Percentiles rank a stretch among this genome's conserved stretches.
Evolutionary conservation across 2,329 filamentous ascomycete species (phyloP).

Genomic region (Rutstroemia sp.): DNA sequence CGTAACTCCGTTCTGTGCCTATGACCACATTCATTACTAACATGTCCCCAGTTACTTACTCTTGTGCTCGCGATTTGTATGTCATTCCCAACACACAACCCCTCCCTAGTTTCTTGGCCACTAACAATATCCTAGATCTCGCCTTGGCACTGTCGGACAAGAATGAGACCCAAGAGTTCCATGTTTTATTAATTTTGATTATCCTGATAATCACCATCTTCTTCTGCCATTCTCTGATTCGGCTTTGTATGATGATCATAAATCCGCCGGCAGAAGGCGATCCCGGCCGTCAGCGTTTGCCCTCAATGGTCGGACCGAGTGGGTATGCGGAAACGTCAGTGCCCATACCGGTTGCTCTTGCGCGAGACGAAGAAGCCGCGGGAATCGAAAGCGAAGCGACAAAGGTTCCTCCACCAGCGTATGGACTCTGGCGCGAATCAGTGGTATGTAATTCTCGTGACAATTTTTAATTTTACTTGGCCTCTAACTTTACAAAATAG

Average conservation of each 20-base stretch:
- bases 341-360: constrained; percentile 71
- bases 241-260: constrained; percentile 60
- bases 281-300: constrained; percentile 29
- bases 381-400: constrained; percentile 46
- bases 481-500: constrained; percentile 31
- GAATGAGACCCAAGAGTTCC: constrained; percentile 61
- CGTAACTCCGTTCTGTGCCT: not conserved
- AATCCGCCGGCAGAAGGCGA: constrained; percentile 29
- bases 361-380: constrained; percentile 64
- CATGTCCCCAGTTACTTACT: constrained; percentile 20
- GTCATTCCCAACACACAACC: not conserved
- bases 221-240: constrained; percentile 72
- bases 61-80: constrained; percentile 22
- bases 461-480: not conserved
- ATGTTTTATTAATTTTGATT: constrained; percentile 71
- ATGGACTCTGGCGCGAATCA: constrained; percentile 77
- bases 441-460: constrained; percentile 51
- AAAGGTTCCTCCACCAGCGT: constrained; percentile 68
- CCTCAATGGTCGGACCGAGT: constrained; percentile 45
- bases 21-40: not conserved
- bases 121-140: constrained; percentile 39
- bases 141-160: constrained; percentile 60
- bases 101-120: no score
- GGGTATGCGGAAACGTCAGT: constrained; percentile 63
- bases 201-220: constrained; percentile 68